Evolutionary conservation across 192 early-diverging fungal species (phyloP).

Genomic region (Gigaspora rosea): DNA sequence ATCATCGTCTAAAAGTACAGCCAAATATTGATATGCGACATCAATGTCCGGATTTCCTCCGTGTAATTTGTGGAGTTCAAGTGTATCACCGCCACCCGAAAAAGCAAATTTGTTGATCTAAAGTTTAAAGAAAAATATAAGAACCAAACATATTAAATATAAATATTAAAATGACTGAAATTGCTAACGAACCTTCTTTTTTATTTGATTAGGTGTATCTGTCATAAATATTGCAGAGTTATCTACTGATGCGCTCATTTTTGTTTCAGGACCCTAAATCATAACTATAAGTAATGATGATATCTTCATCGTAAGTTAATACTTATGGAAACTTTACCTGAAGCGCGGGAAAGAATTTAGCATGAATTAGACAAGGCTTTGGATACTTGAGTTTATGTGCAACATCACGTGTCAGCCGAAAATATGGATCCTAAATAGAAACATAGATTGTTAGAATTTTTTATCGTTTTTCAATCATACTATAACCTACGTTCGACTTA

Average conservation of each 20-base stretch:
- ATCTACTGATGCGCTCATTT: conserved; percentile 93
- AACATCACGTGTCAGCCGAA: conserved; percentile 95
- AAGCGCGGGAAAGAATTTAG: conserved; percentile 94
- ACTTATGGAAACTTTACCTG: conserved; percentile 46
- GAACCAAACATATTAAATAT: too few species aligned
- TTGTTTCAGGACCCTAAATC: conserved; percentile 77
- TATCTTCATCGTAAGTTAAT: neutral
- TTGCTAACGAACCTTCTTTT: conserved; percentile 70
- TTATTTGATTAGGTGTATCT: conserved; percentile 90
- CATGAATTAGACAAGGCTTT: conserved; percentile 92
- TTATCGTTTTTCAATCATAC: neutral
- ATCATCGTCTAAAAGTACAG: conserved; percentile 95
- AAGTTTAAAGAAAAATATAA: conserved; percentile 14
- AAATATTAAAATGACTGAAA: neutral
- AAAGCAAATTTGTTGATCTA: conserved; percentile 92
- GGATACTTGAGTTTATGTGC: conserved; percentile 90
- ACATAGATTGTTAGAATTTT: too few species aligned
- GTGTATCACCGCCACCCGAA: conserved; percentile 85
- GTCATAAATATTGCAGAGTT: conserved; percentile 90
- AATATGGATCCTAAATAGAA: conserved; percentile 82
- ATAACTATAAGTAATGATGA: conserved; percentile 1
- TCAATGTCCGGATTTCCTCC: conserved; percentile 97
- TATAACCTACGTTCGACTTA: neutral
- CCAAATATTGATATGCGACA: conserved; percentile 91
- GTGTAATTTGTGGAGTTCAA: conserved; percentile 77